Percentiles rank a stretch among this genome's conserved stretches.
Evolutionary conservation across 2,329 filamentous ascomycete species (phyloP).

Genomic region (Aspergillus transmontanensis): DNA sequence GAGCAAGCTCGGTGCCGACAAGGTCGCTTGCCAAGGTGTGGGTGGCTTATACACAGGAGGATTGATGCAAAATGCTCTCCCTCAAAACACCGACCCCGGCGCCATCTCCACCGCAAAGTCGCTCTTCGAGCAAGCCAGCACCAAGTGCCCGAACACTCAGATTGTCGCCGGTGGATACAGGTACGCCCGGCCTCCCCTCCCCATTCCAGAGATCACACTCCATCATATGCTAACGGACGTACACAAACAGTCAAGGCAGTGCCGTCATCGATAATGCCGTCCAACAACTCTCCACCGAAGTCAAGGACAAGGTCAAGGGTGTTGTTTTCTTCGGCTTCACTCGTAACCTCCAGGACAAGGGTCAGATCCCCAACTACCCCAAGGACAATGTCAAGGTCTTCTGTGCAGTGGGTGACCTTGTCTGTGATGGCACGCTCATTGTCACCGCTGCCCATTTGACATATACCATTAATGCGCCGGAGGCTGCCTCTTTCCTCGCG

Average conservation of each 20-base stretch:
- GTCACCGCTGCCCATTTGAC: slow-evolving; percentile 20
- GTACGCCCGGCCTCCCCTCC: slow-evolving; percentile 24
- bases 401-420: slow-evolving; percentile 21
- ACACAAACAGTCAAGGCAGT: slow-evolving; percentile 40
- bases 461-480: slow-evolving; percentile 15
- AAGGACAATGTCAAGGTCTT: slow-evolving; percentile 21
- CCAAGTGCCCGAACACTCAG: slow-evolving; percentile 48
- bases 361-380: slow-evolving; percentile 21
- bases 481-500: slow-evolving; percentile 18
- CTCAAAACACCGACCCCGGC: slow-evolving; percentile 37
- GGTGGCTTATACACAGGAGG: slow-evolving; percentile 44
- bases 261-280: slow-evolving; percentile 49
- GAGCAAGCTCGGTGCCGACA: slow-evolving; percentile 21
- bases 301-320: slow-evolving; percentile 36
- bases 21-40: slow-evolving; percentile 48
- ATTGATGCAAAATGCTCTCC: slow-evolving; percentile 41
- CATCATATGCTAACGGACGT: slow-evolving; percentile 14
- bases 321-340: slow-evolving; percentile 46
- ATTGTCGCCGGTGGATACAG: slow-evolving; percentile 50
- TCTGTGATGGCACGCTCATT: slow-evolving; percentile 21
- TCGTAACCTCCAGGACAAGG: slow-evolving; percentile 22
- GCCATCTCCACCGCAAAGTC: slow-evolving; percentile 45
- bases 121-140: slow-evolving; percentile 44
- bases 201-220: accelerated
- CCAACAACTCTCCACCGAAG: slow-evolving; percentile 31